Evolutionary conservation across 371 early-diverging fungal genomes (phyloP), one percentile per base, ranked within the genome.

Genomic region (Quaeritorhiza haematococci): DNA sequence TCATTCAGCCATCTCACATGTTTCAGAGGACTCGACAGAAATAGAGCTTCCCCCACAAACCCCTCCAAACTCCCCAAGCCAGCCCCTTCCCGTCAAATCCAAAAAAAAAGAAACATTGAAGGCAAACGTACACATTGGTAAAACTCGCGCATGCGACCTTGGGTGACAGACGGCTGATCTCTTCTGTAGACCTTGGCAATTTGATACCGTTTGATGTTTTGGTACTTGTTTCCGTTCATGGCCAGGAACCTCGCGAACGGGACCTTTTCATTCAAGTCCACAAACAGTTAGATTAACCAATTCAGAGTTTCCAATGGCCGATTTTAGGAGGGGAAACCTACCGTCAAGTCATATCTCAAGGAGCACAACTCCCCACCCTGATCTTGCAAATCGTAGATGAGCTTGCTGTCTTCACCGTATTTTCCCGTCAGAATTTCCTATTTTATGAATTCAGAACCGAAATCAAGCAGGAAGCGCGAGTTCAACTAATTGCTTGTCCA

Each of bases 171-270:
- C 46, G 99, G 99, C 74, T 98, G 95, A 75, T 99, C 99, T 59
- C 99, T 85, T 51, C 99, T 86, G 77, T 96, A 99, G 19, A 99
- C 99, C 72, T 98, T 98, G 67, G 96, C 99, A 55, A 99, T 96
- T 56, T 98, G 98, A 78, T 96, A 99, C 53, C 98, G 83, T 74
- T 97, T 97, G 55, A 99, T 89, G 75, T 86, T 90, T 59, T 81
- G 87, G 55, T 85, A 84, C 50, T 77, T 75, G 49, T 86, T 85
- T 45, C 87, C 84, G 63, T 95, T 92, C 88, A 90, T 89, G 44
- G 98, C 97, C 62, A 99, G 70, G 72, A 90, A 97, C 48, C 99
- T 86, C n/a, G 99, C 96, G 78, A 99, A 98, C 5, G 99, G 98
- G 19, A 99, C 55, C 61, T 64, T 19, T 3, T 29, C 30, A 38